Conservation (phyloP, 2,329 filamentous ascomycete genomes). For the Tothia fuscella region DNA sequence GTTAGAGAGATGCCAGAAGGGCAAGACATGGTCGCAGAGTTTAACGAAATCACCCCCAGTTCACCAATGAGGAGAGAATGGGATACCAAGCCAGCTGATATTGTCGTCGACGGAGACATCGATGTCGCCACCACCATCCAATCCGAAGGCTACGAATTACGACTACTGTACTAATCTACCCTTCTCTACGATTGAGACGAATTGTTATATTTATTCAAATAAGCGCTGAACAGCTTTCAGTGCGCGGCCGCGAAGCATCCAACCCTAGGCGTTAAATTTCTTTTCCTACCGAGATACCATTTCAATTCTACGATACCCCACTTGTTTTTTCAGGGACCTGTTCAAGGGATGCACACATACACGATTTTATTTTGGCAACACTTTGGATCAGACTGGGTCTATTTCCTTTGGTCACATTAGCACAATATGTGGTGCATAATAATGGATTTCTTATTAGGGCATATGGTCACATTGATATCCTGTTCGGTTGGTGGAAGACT, state of each 20-base stretch:
- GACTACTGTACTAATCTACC: slow-evolving; percentile 30
- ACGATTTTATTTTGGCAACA: too few relatives aligned
- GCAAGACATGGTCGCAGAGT: slow-evolving; percentile 71
- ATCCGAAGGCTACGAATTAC: slow-evolving; percentile 36
- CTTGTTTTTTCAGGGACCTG: slow-evolving; percentile 7
- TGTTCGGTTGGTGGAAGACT: too few relatives aligned
- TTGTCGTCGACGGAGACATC: slow-evolving; percentile 37
- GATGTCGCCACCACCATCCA: slow-evolving; percentile 30
- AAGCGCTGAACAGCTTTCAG: not conserved
- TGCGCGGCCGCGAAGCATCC: not conserved
- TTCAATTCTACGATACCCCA: slow-evolving; percentile 10
- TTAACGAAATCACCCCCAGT: slow-evolving; percentile 48
- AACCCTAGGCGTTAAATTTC: not conserved
- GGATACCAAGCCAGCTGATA: slow-evolving; percentile 36
- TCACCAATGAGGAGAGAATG: slow-evolving; percentile 39
- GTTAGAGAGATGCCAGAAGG: slow-evolving; percentile 75
- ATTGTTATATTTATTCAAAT: slow-evolving; percentile 1
- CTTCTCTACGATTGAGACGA: slow-evolving; percentile 5
- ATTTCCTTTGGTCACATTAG: too few relatives aligned
- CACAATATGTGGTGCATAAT: too few relatives aligned
- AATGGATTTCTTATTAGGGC: too few relatives aligned
- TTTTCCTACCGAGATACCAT: slow-evolving; percentile 2
- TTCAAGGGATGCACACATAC: too few relatives aligned
- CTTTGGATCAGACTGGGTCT: too few relatives aligned
- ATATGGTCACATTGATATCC: too few relatives aligned